Percentiles rank a stretch among this genome's conserved stretches.
Evolutionary conservation across 495 filamentous ascomycete genomes (phyloP).

Genomic region (Symbiotaphrina buchneri): DNA sequence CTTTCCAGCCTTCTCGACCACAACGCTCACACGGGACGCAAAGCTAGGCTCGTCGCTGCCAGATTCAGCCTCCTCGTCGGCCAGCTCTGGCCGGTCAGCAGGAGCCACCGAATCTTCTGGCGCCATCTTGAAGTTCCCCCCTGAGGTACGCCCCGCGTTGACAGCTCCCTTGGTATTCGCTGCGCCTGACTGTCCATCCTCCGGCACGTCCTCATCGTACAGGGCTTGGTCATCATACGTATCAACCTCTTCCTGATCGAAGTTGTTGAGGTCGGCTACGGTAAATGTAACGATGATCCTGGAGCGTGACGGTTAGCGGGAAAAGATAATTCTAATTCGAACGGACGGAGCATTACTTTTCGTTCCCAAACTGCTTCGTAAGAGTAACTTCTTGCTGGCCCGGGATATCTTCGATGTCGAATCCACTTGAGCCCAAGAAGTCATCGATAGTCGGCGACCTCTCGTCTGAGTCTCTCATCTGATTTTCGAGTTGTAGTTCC

Average conservation of each 20-base stretch:
- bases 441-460: slow-evolving; percentile 41
- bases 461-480: slow-evolving; percentile 29
- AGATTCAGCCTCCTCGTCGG: slow-evolving; percentile 14
- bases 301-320: background rate
- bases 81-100: slow-evolving; percentile 28
- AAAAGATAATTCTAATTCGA: too few species aligned
- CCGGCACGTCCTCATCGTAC: slow-evolving; percentile 15
- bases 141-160: slow-evolving; percentile 23
- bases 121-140: slow-evolving; percentile 26
- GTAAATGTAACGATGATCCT: slow-evolving; percentile 88
- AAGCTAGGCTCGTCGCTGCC: slow-evolving; percentile 34
- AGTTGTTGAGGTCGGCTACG: slow-evolving; percentile 67
- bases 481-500: slow-evolving; percentile 45
- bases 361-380: slow-evolving; percentile 62
- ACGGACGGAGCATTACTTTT: slow-evolving; percentile 35
- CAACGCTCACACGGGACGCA: slow-evolving; percentile 66
- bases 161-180: slow-evolving; percentile 28
- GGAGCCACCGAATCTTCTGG: slow-evolving; percentile 34
- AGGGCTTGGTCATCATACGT: slow-evolving; percentile 14
- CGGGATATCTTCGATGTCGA: slow-evolving; percentile 46
- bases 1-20: slow-evolving; percentile 59
- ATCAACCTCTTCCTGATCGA: slow-evolving; percentile 37
- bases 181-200: slow-evolving; percentile 24
- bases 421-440: slow-evolving; percentile 23
- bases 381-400: slow-evolving; percentile 78